Evolutionary conservation across 2,329 filamentous ascomycete species (phyloP).

Genomic region (Cordyceps farinosa): DNA sequence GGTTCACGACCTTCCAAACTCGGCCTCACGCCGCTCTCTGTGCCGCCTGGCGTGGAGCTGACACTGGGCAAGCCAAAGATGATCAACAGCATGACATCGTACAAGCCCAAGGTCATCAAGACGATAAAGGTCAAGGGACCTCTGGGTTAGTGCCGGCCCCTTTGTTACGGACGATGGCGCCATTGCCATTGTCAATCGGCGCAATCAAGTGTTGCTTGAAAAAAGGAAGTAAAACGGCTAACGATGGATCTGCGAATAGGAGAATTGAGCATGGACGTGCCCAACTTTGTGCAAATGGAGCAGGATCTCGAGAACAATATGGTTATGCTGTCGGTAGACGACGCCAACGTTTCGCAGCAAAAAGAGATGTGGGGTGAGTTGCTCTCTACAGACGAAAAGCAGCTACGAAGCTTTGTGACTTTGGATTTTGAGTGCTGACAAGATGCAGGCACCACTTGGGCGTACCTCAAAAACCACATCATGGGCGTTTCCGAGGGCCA

Average conservation of each 20-base stretch:
- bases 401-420: neutral
- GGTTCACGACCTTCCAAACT: slow-evolving; percentile 71
- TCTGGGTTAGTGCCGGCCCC: slow-evolving; percentile 54
- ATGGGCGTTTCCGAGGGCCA: slow-evolving; percentile 95
- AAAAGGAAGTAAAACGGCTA: slow-evolving; percentile 17
- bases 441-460: slow-evolving; percentile 73
- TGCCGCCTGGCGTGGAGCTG: slow-evolving; percentile 81
- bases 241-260: slow-evolving; percentile 45
- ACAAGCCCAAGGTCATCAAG: slow-evolving; percentile 58
- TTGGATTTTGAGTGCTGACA: neutral
- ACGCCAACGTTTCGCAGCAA: slow-evolving; percentile 68
- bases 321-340: slow-evolving; percentile 65
- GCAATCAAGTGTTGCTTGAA: neutral
- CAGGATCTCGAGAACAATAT: slow-evolving; percentile 62
- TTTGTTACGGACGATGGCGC: neutral
- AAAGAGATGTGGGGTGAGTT: slow-evolving; percentile 89
- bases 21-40: slow-evolving; percentile 72
- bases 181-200: slow-evolving; percentile 1
- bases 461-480: slow-evolving; percentile 86
- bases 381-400: neutral
- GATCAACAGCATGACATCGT: slow-evolving; percentile 54
- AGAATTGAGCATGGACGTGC: slow-evolving; percentile 73
- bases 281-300: slow-evolving; percentile 69
- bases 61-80: slow-evolving; percentile 60
- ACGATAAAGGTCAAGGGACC: slow-evolving; percentile 77